These are phyloP conservation scores for Kodamaea restingae DNA, from an alignment of 805 yeast species.

Conservation along the genomic window DNA sequence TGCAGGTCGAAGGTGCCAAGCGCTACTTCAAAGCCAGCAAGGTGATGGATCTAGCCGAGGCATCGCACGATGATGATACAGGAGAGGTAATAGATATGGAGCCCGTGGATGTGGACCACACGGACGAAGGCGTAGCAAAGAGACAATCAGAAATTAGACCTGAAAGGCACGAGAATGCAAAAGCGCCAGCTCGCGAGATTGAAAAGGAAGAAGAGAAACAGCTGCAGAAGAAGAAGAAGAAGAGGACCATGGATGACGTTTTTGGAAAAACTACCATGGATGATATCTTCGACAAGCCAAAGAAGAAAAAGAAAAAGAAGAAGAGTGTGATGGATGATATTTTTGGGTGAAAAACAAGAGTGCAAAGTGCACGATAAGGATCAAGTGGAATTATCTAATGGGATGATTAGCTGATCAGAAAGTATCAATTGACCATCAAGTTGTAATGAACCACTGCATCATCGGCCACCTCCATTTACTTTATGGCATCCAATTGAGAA, in stretches of 20 bases:
- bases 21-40: conserved; percentile 1
- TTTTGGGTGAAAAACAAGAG: conserved; percentile 55
- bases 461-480: no score
- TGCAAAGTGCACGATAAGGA: no score
- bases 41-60: conserved; percentile 19
- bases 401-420: no score
- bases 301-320: conserved; percentile 10
- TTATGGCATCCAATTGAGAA: no score
- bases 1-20: conserved; percentile 17
- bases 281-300: conserved; percentile 12
- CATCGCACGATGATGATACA: conserved; percentile 19
- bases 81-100: conserved; percentile 1
- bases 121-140: neutral
- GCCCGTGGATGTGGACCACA: neutral
- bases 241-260: conserved; percentile 1
- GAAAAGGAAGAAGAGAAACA: no score
- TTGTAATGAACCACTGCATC: no score
- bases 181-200: no score
- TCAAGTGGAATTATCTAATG: no score
- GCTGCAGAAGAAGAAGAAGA: conserved; percentile 1
- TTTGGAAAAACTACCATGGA: conserved; percentile 6
- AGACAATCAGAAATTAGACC: neutral
- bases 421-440: no score
- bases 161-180: no score
- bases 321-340: conserved; percentile 60